A percentile compares a stretch with the other conserved stretches of the same genome.
Evolutionary conservation across 768 basidiomycete genomes (phyloP).

Genomic region (Russula foetens): DNA sequence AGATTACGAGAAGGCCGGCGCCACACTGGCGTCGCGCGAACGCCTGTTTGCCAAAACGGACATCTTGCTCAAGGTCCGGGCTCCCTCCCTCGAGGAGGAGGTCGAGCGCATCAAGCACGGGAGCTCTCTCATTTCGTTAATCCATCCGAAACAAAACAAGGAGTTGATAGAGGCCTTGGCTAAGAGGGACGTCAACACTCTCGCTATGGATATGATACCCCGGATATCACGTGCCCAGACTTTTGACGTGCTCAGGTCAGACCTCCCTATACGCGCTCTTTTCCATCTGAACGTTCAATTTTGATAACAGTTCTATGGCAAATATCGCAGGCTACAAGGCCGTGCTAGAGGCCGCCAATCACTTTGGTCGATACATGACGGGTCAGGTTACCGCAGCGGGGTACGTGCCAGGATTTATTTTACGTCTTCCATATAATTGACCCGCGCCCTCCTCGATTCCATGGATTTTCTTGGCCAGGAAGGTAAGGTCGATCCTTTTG

Average conservation of each 20-base stretch:
- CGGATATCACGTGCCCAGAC: constrained; percentile 86
- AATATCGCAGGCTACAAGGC: constrained; percentile 93
- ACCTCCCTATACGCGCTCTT: not conserved
- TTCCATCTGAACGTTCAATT: not conserved
- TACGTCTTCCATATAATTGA: not conserved
- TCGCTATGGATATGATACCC: constrained; percentile 92
- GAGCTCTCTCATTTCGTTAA: constrained; percentile 74
- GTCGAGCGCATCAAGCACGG: constrained; percentile 55
- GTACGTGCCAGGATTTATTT: constrained; percentile 38
- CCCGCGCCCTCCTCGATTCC: not conserved
- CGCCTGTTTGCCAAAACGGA: constrained; percentile 63
- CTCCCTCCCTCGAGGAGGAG: constrained; percentile 61
- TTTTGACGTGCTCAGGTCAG: constrained; percentile 78
- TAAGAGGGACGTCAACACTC: constrained; percentile 57
- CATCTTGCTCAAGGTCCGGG: constrained; percentile 80
- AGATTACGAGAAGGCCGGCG: constrained; percentile 72
- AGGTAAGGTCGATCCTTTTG: constrained; percentile 28
- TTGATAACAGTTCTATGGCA: constrained; percentile 69
- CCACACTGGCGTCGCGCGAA: constrained; percentile 63
- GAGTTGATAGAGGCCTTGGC: constrained; percentile 60
- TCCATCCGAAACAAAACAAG: constrained; percentile 81
- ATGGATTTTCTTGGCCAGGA: constrained; percentile 27
- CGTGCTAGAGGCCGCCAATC: constrained; percentile 82
- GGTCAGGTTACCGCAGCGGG: constrained; percentile 90
- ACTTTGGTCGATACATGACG: constrained; percentile 83